Conservation (phyloP, 805 yeast genomes). For the Isabelozyma pseudorhagii region DNA sequence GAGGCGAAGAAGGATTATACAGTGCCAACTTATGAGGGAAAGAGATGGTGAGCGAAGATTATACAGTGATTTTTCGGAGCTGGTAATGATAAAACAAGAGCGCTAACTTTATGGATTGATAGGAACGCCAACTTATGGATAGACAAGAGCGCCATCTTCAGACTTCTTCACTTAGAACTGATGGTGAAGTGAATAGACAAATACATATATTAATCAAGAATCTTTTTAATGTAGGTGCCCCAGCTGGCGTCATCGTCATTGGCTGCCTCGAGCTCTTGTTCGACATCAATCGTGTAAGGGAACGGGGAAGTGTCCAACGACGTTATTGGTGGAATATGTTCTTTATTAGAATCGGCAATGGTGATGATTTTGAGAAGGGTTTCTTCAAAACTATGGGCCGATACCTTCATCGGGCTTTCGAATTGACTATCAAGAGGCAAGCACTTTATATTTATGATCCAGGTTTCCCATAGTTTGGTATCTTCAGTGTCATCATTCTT, state of each 20-base stretch:
- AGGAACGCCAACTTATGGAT: too few species aligned
- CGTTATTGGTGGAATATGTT: slow-evolving; percentile 73
- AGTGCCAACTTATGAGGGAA: slow-evolving; percentile 32
- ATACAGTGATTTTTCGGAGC: neutral
- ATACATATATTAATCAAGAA: neutral
- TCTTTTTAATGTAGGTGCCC: slow-evolving; percentile 38
- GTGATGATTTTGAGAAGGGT: slow-evolving; percentile 47
- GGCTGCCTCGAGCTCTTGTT: slow-evolving; percentile 5
- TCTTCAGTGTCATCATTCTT: slow-evolving; percentile 29
- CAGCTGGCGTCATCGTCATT: slow-evolving; percentile 32
- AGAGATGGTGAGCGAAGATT: too few species aligned
- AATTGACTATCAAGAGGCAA: slow-evolving; percentile 23
- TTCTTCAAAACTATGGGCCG: slow-evolving; percentile 36
- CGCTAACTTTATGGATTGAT: too few species aligned
- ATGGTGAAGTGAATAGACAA: neutral
- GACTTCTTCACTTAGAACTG: neutral
- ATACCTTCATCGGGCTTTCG: slow-evolving; percentile 22
- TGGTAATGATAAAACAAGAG: too few species aligned
- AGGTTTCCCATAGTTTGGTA: slow-evolving; percentile 62
- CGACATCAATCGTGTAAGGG: slow-evolving; percentile 38
- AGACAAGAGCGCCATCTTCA: too few species aligned
- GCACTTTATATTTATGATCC: slow-evolving; percentile 55
- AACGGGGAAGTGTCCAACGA: slow-evolving; percentile 66
- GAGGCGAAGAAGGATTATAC: slow-evolving; percentile 53
- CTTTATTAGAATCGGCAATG: slow-evolving; percentile 53